These are phyloP conservation scores for Malus hybrid DNA, from an alignment of 331 rosid species.

Conservation along the genomic window DNA sequence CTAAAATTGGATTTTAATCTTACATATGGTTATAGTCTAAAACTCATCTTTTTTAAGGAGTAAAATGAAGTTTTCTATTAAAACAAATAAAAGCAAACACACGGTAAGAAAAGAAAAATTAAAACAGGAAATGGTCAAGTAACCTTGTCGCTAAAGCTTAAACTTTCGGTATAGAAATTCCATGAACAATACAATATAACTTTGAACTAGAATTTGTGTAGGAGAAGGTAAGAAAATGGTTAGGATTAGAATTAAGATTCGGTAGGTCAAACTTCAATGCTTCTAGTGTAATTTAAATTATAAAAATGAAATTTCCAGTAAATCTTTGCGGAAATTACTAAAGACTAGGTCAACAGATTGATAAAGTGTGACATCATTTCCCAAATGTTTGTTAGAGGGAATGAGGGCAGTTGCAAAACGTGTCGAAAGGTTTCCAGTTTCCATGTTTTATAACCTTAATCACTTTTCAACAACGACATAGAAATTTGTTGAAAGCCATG, in stretches of 20 bases:
- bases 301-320: not conserved
- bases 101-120: not conserved
- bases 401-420: not conserved
- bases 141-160: not conserved
- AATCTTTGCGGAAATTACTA: not conserved
- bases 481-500: not conserved
- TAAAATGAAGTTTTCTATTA: no score
- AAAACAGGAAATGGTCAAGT: not conserved
- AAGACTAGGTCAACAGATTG: not conserved
- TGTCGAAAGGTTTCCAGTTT: not conserved
- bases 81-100: no score
- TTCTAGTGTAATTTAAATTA: not conserved
- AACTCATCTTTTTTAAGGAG: no score
- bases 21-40: no score
- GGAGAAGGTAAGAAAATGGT: not conserved
- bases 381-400: not conserved
- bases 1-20: no score
- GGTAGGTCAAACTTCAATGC: not conserved
- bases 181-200: not conserved
- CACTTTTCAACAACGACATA: not conserved
- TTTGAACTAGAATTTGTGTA: not conserved
- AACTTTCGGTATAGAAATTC: not conserved
- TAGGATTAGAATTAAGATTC: not conserved
- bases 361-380: not conserved
- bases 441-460: not conserved